These are phyloP conservation scores for Crithidia bombi DNA, from an alignment of 208 protist genomes.

Conservation along the genomic window DNA sequence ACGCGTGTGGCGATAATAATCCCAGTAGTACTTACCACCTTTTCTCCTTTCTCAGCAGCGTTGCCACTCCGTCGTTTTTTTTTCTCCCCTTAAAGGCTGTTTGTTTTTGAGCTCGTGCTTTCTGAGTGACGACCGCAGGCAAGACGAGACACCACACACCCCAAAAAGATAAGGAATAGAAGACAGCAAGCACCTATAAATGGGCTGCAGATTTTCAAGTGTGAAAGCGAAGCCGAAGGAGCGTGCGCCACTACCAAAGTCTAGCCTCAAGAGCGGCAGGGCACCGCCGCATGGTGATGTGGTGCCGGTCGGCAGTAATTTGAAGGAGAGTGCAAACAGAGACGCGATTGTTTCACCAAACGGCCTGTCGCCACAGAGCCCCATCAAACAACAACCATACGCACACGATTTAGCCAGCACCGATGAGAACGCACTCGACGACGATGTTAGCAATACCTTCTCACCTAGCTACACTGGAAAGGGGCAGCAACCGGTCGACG, in stretches of 20 bases:
- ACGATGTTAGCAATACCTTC: not conserved
- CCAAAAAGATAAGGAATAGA: too few species aligned
- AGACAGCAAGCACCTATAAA: conserved; percentile 10
- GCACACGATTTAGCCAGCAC: not conserved
- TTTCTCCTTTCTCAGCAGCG: not conserved
- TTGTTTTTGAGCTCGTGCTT: not conserved
- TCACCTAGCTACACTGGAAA: not conserved
- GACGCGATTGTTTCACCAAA: not conserved
- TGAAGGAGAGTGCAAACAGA: not conserved
- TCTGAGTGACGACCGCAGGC: too few species aligned
- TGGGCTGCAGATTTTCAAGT: conserved; percentile 11
- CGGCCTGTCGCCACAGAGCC: not conserved
- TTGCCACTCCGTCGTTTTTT: not conserved
- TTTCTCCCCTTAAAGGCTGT: not conserved
- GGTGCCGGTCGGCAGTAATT: not conserved
- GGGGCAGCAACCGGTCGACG: not conserved
- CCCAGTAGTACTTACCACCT: not conserved
- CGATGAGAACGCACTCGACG: conserved; percentile 5
- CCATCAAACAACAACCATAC: not conserved
- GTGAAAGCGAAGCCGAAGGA: not conserved
- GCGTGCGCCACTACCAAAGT: not conserved
- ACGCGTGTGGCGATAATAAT: not conserved
- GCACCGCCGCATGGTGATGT: not conserved
- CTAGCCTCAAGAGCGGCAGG: not conserved
- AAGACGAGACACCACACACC: too few species aligned